Conservation (phyloP, 2,329 filamentous ascomycete genomes). For the Truncatella angustata region DNA sequence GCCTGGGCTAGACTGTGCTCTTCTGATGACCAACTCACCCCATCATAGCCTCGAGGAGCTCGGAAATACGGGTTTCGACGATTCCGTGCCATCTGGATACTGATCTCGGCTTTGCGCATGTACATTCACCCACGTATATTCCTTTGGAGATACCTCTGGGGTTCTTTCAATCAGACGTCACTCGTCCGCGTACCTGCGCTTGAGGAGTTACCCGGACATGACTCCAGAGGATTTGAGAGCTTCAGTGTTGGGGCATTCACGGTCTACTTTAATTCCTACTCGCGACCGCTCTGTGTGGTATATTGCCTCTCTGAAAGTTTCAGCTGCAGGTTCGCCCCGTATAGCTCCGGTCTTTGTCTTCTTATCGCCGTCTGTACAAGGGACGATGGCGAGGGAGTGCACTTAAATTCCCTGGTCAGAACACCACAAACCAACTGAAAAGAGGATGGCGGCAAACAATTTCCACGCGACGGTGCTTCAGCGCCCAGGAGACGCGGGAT, state of each 20-base stretch:
- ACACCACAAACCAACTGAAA: constrained; percentile 8
- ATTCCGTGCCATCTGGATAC: too few species aligned
- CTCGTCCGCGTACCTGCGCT: not conserved
- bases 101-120: too few species aligned
- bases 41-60: too few species aligned
- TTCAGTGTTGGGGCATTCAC: too few species aligned
- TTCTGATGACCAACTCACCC: too few species aligned
- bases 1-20: too few species aligned
- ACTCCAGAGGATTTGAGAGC: too few species aligned
- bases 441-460: constrained; percentile 14
- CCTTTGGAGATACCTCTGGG: not conserved
- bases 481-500: constrained; percentile 12
- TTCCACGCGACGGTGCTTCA: constrained; percentile 28
- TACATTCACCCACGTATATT: not conserved
- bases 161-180: not conserved
- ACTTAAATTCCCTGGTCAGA: constrained; percentile 4
- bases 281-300: too few species aligned
- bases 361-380: not conserved
- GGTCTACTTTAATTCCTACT: too few species aligned
- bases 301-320: too few species aligned
- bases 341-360: not conserved
- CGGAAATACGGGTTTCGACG: too few species aligned
- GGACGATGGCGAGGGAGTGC: constrained; percentile 3
- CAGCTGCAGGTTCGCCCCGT: not conserved
- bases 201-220: not conserved